phyloP scores from a whole-genome alignment of 805 yeast species.

The Candida piceae region DNA sequence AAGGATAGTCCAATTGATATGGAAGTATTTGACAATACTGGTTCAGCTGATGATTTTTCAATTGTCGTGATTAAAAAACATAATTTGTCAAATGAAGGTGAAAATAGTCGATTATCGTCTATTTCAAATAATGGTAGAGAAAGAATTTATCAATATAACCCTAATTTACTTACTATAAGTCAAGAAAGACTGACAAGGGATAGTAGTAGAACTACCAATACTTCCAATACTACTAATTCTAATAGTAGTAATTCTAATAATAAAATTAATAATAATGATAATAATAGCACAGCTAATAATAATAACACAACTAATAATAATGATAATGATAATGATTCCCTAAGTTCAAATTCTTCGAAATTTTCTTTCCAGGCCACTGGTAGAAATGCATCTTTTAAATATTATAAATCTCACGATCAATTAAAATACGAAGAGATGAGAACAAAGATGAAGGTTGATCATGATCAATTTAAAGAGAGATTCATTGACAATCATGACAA shows the following conservation, averaged over 20 bases:
- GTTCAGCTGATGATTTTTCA: conserved; percentile 19
- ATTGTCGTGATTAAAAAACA: conserved; percentile 17
- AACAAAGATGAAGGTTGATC: conserved; percentile 10
- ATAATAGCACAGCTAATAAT: background rate
- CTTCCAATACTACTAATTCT: too few species aligned
- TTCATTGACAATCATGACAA: conserved; percentile 20
- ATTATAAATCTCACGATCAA: conserved; percentile 32
- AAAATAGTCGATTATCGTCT: background rate
- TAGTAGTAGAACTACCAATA: too few species aligned
- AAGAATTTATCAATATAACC: background rate
- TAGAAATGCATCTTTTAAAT: conserved; percentile 32
- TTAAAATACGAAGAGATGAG: conserved; percentile 22
- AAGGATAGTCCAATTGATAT: too few species aligned
- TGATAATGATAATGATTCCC: conserved; percentile 8
- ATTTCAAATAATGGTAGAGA: background rate
- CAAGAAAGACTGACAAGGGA: too few species aligned
- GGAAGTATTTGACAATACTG: conserved; percentile 3
- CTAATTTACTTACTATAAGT: too few species aligned
- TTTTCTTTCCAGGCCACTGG: conserved; percentile 34
- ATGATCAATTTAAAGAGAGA: conserved; percentile 14
- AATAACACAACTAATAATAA: too few species aligned
- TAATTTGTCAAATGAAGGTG: background rate
- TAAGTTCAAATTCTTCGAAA: conserved; percentile 17
- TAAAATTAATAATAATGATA: background rate
- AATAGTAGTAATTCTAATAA: too few species aligned